These are phyloP conservation scores for Coemansia sp. DNA, from an alignment of 192 early-diverging fungal species.

Conservation along the genomic window DNA sequence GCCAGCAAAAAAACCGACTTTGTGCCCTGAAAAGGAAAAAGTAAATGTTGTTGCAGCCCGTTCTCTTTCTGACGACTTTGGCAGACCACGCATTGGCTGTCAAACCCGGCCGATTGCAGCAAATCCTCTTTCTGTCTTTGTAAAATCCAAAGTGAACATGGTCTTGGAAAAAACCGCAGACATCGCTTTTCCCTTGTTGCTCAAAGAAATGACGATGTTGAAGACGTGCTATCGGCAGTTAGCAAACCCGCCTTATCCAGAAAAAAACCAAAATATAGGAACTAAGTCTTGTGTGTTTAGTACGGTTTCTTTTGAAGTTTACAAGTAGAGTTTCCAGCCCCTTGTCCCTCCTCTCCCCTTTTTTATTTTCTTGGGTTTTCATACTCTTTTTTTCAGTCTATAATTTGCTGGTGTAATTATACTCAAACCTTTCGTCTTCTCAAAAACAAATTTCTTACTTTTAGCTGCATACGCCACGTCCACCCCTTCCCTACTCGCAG, in stretches of 20 bases:
- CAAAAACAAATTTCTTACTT: no score
- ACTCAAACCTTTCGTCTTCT: not conserved
- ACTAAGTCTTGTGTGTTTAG: no score
- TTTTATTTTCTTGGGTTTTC: not conserved
- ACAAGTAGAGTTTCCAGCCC: not conserved
- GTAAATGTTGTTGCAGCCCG: not conserved
- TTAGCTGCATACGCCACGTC: no score
- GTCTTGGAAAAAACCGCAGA: not conserved
- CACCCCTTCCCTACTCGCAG: not conserved
- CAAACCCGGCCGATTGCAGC: not conserved
- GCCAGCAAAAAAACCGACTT: not conserved
- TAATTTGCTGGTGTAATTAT: not conserved
- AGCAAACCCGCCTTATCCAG: not conserved
- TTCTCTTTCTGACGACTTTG: not conserved
- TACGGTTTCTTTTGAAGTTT: not conserved
- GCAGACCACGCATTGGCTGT: not conserved
- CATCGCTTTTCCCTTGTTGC: not conserved
- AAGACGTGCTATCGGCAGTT: not conserved
- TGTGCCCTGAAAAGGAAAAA: not conserved
- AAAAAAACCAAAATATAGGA: not conserved
- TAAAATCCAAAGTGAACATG: not conserved
- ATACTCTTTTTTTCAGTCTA: not conserved
- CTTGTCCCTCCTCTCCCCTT: not conserved
- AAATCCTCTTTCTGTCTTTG: conserved; percentile 2
- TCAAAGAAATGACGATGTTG: not conserved